A percentile compares a stretch with the other conserved stretches of the same genome.
These are phyloP conservation scores for Leccinum fallax DNA, from an alignment of 1,284 basidiomycete species.

Conservation along the genomic window DNA sequence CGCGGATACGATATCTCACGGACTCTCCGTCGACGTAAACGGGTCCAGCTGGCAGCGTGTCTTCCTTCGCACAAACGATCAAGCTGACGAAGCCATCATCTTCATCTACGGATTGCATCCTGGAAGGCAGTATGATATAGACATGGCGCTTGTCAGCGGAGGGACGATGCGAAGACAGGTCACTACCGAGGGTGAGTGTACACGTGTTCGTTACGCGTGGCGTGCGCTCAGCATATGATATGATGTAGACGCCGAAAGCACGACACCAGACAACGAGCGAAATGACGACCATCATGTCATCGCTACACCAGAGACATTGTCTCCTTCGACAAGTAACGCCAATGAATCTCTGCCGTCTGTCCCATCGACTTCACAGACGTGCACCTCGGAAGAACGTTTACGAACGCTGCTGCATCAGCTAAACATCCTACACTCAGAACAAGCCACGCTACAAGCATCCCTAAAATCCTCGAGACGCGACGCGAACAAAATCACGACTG, in stretches of 20 bases:
- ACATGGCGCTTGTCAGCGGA: slow-evolving; percentile 68
- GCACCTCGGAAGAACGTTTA: slow-evolving; percentile 60
- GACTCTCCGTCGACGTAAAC: slow-evolving; percentile 77
- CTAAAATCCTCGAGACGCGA: slow-evolving; percentile 73
- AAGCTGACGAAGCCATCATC: slow-evolving; percentile 75
- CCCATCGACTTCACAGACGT: slow-evolving; percentile 32
- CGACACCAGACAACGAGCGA: slow-evolving; percentile 18
- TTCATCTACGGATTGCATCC: slow-evolving; percentile 82
- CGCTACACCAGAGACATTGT: slow-evolving; percentile 18
- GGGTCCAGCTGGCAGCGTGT: slow-evolving; percentile 73
- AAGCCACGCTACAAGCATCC: slow-evolving; percentile 56
- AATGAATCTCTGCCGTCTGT: slow-evolving; percentile 19
- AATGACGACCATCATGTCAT: slow-evolving; percentile 19
- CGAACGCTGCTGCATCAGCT: slow-evolving; percentile 63
- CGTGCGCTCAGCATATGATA: slow-evolving; percentile 8
- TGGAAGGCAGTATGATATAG: slow-evolving; percentile 78
- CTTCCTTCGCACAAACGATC: slow-evolving; percentile 74
- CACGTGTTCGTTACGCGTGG: slow-evolving; percentile 16
- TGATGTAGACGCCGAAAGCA: slow-evolving; percentile 30
- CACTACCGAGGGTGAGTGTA: slow-evolving; percentile 55
- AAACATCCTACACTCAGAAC: slow-evolving; percentile 55
- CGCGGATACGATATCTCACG: slow-evolving; percentile 67
- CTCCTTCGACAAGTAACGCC: slow-evolving; percentile 17
- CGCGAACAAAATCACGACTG: slow-evolving; percentile 72
- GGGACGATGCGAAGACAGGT: slow-evolving; percentile 62